Evolutionary conservation across 345 rosid species (phyloP).

Genomic region (Eucalyptus lansdowneana): DNA sequence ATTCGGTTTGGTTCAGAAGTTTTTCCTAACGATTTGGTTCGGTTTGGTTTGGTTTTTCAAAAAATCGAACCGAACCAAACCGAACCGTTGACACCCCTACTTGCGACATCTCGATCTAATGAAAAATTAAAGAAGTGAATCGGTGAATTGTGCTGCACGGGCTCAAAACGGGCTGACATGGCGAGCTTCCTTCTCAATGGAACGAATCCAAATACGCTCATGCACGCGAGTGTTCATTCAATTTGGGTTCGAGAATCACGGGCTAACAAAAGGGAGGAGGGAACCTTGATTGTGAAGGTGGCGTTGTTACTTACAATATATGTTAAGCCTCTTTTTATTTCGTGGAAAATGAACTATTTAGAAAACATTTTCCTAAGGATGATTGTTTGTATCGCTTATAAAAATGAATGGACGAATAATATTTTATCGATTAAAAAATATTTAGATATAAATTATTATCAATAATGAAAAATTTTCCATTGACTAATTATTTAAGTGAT

Average conservation of each 20-base stretch:
- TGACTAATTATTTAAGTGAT: too few relatives aligned
- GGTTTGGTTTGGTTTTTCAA: too few relatives aligned
- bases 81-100: too few relatives aligned
- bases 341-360: accelerated
- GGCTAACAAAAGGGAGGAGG: neutral
- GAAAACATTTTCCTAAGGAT: too few relatives aligned
- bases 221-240: accelerated
- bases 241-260: neutral
- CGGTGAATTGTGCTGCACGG: accelerated
- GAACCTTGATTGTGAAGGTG: neutral
- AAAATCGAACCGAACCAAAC: accelerated
- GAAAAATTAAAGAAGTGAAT: neutral
- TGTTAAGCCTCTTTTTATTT: too few relatives aligned
- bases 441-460: neutral
- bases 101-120: neutral
- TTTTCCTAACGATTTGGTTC: too few relatives aligned
- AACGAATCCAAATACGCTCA: neutral
- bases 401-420: neutral
- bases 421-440: accelerated
- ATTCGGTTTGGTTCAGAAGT: too few relatives aligned
- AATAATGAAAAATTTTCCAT: neutral
- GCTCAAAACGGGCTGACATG: neutral
- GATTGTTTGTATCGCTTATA: neutral
- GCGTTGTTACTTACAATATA: too few relatives aligned
- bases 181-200: neutral